Percentiles rank a stretch among this genome's conserved stretches.
These are phyloP conservation scores for Stereum hirsutum DNA, from an alignment of 1,284 basidiomycete species.

Conservation along the genomic window DNA sequence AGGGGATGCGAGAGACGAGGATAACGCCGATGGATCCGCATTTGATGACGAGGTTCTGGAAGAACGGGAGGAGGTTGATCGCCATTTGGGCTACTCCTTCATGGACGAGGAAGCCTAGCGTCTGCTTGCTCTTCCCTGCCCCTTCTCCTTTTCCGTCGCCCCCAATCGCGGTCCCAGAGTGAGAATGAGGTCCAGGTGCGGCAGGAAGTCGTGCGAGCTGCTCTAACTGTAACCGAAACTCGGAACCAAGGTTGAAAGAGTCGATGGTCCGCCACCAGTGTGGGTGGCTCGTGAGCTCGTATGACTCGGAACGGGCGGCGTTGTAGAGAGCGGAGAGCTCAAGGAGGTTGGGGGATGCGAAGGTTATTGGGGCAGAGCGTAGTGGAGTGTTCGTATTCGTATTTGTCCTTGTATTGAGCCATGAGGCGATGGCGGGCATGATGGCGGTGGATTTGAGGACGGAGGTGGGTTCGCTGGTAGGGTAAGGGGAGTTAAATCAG, in stretches of 20 bases:
- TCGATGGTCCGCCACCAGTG: conserved; percentile 63
- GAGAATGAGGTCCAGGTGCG: conserved; percentile 9
- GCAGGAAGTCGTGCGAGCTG: conserved; percentile 40
- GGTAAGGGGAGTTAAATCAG: conserved; percentile 9
- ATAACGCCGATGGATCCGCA: conserved; percentile 65
- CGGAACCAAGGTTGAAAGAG: conserved; percentile 46
- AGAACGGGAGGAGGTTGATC: conserved; percentile 70
- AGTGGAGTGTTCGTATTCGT: too few relatives aligned
- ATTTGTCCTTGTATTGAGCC: conserved; percentile 17
- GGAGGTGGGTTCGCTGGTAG: conserved; percentile 77
- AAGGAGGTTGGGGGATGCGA: conserved; percentile 71
- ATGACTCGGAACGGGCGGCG: conserved; percentile 32
- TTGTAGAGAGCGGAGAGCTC: conserved; percentile 68
- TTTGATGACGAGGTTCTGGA: conserved; percentile 77
- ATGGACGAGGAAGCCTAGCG: conserved; percentile 54
- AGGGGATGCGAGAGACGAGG: conserved; percentile 47
- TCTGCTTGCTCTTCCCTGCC: conserved; percentile 28
- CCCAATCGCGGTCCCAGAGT: too few relatives aligned
- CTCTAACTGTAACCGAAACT: conserved; percentile 58
- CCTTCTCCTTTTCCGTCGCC: too few relatives aligned
- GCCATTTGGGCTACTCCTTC: conserved; percentile 74
- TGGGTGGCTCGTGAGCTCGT: conserved; percentile 39
- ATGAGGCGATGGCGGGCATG: conserved; percentile 48
- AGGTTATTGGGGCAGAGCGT: conserved; percentile 57
- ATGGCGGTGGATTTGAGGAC: conserved; percentile 69